These are phyloP conservation scores for Rhizopus microsporus DNA, from an alignment of 371 early-diverging fungal genomes.

Conservation along the genomic window DNA sequence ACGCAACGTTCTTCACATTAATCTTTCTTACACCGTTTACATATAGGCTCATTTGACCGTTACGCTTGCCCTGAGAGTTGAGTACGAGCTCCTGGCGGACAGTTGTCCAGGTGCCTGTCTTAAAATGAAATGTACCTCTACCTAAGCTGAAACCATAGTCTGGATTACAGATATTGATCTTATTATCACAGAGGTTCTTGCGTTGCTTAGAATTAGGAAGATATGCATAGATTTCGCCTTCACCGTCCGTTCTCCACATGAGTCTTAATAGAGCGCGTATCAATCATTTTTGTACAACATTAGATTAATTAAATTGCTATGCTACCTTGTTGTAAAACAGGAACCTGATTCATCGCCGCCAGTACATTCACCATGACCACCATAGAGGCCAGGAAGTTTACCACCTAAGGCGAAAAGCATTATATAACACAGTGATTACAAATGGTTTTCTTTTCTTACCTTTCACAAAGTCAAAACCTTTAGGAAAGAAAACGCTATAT, in stretches of 20 bases:
- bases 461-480: slow-evolving; percentile 50
- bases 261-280: slow-evolving; percentile 28
- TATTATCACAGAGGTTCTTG: slow-evolving; percentile 38
- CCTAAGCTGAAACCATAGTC: slow-evolving; percentile 63
- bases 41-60: slow-evolving; percentile 46
- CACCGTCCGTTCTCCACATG: slow-evolving; percentile 60
- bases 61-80: slow-evolving; percentile 48
- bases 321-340: slow-evolving; percentile 59
- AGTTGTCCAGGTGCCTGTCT: slow-evolving; percentile 53
- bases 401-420: slow-evolving; percentile 19
- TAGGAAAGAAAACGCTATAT: slow-evolving; percentile 50
- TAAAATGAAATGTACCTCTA: slow-evolving; percentile 53
- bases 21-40: slow-evolving; percentile 12
- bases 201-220: slow-evolving; percentile 49
- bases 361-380: slow-evolving; percentile 50
- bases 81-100: slow-evolving; percentile 53
- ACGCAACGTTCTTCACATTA: slow-evolving; percentile 9
- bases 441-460: slow-evolving; percentile 22
- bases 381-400: slow-evolving; percentile 57
- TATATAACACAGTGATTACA: background rate
- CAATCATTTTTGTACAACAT: background rate
- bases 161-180: slow-evolving; percentile 52
- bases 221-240: slow-evolving; percentile 64
- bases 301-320: background rate
- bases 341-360: slow-evolving; percentile 53